These are phyloP conservation scores for Aspergillus tubingensis DNA, from an alignment of 2,329 filamentous ascomycete species.

Conservation along the genomic window DNA sequence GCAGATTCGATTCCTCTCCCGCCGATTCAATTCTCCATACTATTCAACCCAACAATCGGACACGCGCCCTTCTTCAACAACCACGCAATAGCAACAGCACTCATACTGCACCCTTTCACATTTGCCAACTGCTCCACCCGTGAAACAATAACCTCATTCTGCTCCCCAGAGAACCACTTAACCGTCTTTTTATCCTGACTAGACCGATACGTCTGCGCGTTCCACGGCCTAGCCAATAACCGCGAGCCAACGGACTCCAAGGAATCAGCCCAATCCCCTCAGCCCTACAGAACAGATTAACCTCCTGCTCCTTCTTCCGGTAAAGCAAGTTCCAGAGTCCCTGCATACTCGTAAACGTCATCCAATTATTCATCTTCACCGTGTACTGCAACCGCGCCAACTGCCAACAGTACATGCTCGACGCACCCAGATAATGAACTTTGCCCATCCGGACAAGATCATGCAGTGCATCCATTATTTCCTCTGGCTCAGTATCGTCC, in stretches of 20 bases:
- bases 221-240: constrained; percentile 30
- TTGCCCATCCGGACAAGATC: constrained; percentile 60
- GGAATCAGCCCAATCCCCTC: constrained; percentile 24
- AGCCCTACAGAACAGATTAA: constrained; percentile 25
- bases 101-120: constrained; percentile 24
- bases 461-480: constrained; percentile 63
- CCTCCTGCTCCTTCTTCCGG: constrained; percentile 29
- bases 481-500: constrained; percentile 55
- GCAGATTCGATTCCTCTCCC: too few relatives aligned
- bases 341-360: constrained; percentile 62
- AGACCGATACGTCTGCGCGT: constrained; percentile 4
- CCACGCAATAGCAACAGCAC: constrained; percentile 27
- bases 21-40: constrained; percentile 11
- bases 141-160: constrained; percentile 17
- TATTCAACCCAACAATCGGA: constrained; percentile 30
- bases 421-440: constrained; percentile 56
- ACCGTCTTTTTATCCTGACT: not conserved
- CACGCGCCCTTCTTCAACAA: constrained; percentile 23
- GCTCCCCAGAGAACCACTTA: not conserved
- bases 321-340: constrained; percentile 24
- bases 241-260: constrained; percentile 33
- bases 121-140: constrained; percentile 18
- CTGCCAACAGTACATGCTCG: constrained; percentile 18
- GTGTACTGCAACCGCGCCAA: constrained; percentile 52
- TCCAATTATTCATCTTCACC: constrained; percentile 59